phyloP scores from a whole-genome alignment of 2,329 filamentous ascomycete species.

The Alternaria sp. region DNA sequence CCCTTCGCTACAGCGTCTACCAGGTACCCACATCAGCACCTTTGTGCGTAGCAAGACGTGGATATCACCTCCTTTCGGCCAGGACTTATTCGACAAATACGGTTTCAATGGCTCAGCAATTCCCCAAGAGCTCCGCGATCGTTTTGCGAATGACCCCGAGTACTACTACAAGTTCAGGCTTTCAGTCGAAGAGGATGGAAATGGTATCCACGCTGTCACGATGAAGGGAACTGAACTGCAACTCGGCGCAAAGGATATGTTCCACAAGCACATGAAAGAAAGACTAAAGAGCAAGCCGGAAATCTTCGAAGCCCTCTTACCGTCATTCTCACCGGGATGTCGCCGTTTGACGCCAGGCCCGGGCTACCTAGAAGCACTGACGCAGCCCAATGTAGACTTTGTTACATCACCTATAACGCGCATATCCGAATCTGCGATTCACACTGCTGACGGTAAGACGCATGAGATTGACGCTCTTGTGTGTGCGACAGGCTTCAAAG shows the following conservation, averaged over 20 bases:
- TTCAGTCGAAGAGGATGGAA: slow-evolving; percentile 45
- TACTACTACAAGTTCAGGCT: slow-evolving; percentile 44
- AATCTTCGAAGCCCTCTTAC: slow-evolving; percentile 53
- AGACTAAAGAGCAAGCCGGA: slow-evolving; percentile 50
- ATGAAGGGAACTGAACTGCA: slow-evolving; percentile 51
- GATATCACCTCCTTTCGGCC: slow-evolving; percentile 47
- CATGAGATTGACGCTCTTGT: slow-evolving; percentile 55
- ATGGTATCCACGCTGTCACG: slow-evolving; percentile 41
- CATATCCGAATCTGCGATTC: slow-evolving; percentile 50
- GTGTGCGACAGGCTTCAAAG: slow-evolving; percentile 57
- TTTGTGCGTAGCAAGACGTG: slow-evolving; percentile 49
- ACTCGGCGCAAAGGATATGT: slow-evolving; percentile 45
- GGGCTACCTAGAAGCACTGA: slow-evolving; percentile 61
- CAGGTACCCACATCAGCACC: slow-evolving; percentile 40
- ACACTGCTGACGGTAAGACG: slow-evolving; percentile 51
- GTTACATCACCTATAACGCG: slow-evolving; percentile 47
- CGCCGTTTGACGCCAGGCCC: slow-evolving; percentile 60
- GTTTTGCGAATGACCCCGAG: slow-evolving; percentile 39
- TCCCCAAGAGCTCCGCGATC: slow-evolving; percentile 33
- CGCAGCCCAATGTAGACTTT: slow-evolving; percentile 51
- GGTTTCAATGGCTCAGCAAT: slow-evolving; percentile 45
- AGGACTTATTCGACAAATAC: slow-evolving; percentile 41
- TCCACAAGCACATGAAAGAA: slow-evolving; percentile 53
- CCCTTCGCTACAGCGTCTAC: slow-evolving; percentile 48
- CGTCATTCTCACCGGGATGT: slow-evolving; percentile 57